Percentiles rank a stretch among this genome's conserved stretches.
These are phyloP conservation scores for Blastomyces percursus DNA, from an alignment of 2,329 filamentous ascomycete species.

Conservation along the genomic window DNA sequence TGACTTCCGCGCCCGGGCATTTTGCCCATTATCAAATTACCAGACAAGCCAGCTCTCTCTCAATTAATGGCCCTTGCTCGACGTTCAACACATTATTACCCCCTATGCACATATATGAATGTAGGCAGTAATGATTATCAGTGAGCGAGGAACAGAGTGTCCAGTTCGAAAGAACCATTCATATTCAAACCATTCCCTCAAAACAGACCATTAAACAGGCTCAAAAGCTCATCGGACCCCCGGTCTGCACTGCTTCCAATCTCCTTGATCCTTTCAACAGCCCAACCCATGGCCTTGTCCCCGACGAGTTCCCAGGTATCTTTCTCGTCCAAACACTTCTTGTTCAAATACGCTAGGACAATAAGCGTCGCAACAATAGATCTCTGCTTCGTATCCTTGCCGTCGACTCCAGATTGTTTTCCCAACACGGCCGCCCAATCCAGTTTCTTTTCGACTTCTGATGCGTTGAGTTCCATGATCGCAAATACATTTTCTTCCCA, in stretches of 20 bases:
- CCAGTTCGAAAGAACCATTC: not conserved
- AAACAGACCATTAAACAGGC: not conserved
- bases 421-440: constrained; percentile 7
- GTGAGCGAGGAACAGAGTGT: too few relatives aligned
- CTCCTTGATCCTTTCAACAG: not conserved
- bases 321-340: constrained; percentile 33
- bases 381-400: constrained; percentile 7
- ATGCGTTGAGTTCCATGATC: constrained; percentile 12
- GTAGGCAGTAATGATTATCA: too few relatives aligned
- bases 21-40: too few relatives aligned
- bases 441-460: constrained; percentile 2
- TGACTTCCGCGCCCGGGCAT: too few relatives aligned
- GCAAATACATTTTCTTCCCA: constrained; percentile 22
- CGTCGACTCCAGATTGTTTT: constrained; percentile 1
- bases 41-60: too few relatives aligned
- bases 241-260: not conserved
- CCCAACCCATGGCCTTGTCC: constrained; percentile 48
- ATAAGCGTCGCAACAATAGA: constrained; percentile 26
- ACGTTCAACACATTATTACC: too few relatives aligned
- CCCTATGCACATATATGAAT: too few relatives aligned
- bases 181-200: not conserved
- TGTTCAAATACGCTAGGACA: constrained; percentile 42
- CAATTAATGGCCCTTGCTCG: too few relatives aligned
- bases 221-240: not conserved
- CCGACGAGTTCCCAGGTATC: constrained; percentile 56